phyloP scores from a whole-genome alignment of 1,284 basidiomycete species.

The Takashimella tepidaria region DNA sequence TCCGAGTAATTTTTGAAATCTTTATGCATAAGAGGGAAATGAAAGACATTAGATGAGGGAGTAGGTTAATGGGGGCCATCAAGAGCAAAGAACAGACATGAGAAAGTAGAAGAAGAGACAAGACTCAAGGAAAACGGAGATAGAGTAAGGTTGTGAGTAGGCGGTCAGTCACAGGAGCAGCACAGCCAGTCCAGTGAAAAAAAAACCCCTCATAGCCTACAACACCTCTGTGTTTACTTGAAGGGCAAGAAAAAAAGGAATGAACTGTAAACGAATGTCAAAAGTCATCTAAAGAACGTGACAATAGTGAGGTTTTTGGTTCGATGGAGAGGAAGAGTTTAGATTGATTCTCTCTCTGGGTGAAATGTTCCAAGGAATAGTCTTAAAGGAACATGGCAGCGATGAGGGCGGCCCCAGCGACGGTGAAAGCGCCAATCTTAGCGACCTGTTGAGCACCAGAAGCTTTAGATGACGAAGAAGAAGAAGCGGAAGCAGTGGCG shows the following conservation, averaged over 20 bases:
- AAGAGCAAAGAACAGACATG: neutral
- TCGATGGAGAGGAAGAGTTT: no score
- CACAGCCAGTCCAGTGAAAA: no score
- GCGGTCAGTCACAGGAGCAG: neutral
- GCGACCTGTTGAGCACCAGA: slow-evolving; percentile 19
- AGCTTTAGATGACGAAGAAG: slow-evolving; percentile 21
- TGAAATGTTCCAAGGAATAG: no score
- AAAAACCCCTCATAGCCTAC: no score
- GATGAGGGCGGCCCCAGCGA: slow-evolving; percentile 1
- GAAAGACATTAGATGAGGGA: neutral
- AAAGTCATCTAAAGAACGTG: no score
- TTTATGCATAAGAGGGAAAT: no score
- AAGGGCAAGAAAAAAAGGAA: neutral
- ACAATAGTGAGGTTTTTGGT: no score
- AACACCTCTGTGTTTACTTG: neutral
- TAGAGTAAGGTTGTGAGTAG: neutral
- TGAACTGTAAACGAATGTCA: no score
- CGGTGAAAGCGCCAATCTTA: slow-evolving; percentile 7
- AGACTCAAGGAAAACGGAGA: no score
- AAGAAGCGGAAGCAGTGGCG: slow-evolving; percentile 13
- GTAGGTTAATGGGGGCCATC: neutral
- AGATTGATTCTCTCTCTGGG: no score
- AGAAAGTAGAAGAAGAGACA: neutral
- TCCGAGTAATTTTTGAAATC: no score
- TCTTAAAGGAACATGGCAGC: slow-evolving; percentile 10